Conservation (phyloP, 495 filamentous ascomycete genomes). For the Cercophora scortea region DNA sequence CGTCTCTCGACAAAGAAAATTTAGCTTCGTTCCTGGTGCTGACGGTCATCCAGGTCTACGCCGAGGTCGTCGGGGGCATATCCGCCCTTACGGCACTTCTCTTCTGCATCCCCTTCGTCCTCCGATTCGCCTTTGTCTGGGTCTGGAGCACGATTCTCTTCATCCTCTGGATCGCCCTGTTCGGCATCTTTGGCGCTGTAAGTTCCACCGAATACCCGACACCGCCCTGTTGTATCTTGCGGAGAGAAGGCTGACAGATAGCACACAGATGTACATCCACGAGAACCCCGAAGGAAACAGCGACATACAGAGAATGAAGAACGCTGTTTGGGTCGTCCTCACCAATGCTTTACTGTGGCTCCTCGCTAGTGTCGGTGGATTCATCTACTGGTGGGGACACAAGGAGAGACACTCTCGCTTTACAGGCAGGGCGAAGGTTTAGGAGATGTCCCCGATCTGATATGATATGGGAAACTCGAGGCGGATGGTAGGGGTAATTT, state of each 20-base stretch:
- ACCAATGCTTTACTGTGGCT: slow-evolving; percentile 67
- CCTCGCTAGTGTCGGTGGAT: slow-evolving; percentile 37
- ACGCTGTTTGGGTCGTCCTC: slow-evolving; percentile 79
- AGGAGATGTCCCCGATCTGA: slow-evolving; percentile 2
- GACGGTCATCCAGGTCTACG: slow-evolving; percentile 48
- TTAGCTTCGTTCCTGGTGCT: slow-evolving; percentile 22
- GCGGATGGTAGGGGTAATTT: too few species aligned
- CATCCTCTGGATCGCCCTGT: slow-evolving; percentile 70
- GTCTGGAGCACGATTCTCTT: slow-evolving; percentile 65
- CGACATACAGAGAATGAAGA: slow-evolving; percentile 66
- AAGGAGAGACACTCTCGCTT: slow-evolving; percentile 33
- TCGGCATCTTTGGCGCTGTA: slow-evolving; percentile 66
- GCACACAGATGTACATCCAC: slow-evolving; percentile 57
- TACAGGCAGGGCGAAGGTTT: slow-evolving; percentile 43
- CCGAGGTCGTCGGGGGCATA: slow-evolving; percentile 55
- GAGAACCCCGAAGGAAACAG: slow-evolving; percentile 51
- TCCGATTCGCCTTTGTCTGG: slow-evolving; percentile 47
- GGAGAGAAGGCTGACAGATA: not conserved
- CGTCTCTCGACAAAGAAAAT: slow-evolving; percentile 57
- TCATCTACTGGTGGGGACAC: slow-evolving; percentile 37
- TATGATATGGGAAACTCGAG: not conserved
- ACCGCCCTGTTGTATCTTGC: too few species aligned
- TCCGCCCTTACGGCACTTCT: slow-evolving; percentile 53
- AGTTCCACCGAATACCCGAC: not conserved
- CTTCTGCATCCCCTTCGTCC: slow-evolving; percentile 54